These are phyloP conservation scores for Bonia amplexicaulis DNA, from an alignment of 176 grass and related monocot genomes.

Conservation along the genomic window DNA sequence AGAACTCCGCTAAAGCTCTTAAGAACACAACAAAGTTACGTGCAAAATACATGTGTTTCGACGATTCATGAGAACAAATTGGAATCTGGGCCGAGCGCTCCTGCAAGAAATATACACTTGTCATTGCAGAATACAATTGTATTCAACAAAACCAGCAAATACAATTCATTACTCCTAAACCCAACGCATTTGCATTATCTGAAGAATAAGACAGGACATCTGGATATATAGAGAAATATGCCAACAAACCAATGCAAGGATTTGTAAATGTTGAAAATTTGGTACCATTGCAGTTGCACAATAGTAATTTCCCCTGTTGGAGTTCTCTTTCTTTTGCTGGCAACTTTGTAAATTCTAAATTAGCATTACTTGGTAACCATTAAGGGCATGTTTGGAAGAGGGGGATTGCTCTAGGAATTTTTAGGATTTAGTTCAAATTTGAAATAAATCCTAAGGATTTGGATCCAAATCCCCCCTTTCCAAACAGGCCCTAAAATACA, in stretches of 20 bases:
- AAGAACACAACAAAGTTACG: not conserved
- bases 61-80: slow-evolving; percentile 69
- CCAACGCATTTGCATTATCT: not conserved
- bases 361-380: not conserved
- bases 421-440: too few relatives aligned
- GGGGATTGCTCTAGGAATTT: too few relatives aligned
- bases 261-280: not conserved
- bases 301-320: not conserved
- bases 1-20: not conserved
- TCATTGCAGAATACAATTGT: not conserved
- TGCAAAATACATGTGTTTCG: slow-evolving; percentile 46
- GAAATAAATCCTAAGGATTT: too few relatives aligned
- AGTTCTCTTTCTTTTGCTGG: not conserved
- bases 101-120: slow-evolving; percentile 22
- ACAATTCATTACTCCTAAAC: not conserved
- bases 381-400: not conserved
- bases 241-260: not conserved
- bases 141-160: not conserved
- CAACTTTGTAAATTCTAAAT: not conserved
- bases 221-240: not conserved
- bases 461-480: too few relatives aligned
- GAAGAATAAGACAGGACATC: not conserved
- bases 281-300: not conserved
- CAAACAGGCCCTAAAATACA: not conserved
- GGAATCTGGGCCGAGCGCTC: slow-evolving; percentile 57